Conservation (phyloP, 2,329 filamentous ascomycete genomes). For the Arthrobotrys musiformis region DNA sequence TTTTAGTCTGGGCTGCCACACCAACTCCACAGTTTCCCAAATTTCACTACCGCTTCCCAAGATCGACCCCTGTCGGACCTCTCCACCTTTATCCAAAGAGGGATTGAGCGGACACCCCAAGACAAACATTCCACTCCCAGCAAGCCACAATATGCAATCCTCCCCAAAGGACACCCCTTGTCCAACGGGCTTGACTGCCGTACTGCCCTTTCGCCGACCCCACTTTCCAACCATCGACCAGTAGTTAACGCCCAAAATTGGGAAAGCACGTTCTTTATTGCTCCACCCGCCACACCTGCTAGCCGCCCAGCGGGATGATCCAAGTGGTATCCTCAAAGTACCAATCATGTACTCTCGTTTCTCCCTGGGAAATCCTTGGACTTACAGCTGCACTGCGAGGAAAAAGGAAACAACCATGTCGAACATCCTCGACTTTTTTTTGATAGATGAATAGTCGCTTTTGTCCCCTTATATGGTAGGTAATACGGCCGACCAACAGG, state of each 20-base stretch:
- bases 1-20: conserved; percentile 13
- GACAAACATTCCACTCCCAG: conserved; percentile 28
- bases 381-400: background rate
- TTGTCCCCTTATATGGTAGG: conserved; percentile 7
- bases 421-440: background rate
- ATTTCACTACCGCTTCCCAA: background rate
- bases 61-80: conserved; percentile 34
- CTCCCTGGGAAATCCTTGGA: too few relatives aligned
- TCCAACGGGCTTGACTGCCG: conserved; percentile 55
- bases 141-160: conserved; percentile 52
- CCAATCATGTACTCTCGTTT: conserved; percentile 44
- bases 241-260: conserved; percentile 14
- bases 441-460: background rate
- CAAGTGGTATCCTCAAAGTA: conserved; percentile 32
- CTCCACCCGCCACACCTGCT: conserved; percentile 50
- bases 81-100: conserved; percentile 50
- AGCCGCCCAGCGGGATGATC: conserved; percentile 52
- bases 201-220: conserved; percentile 34
- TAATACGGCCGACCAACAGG: background rate
- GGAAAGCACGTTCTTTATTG: conserved; percentile 33
- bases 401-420: background rate
- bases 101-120: conserved; percentile 45
- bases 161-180: conserved; percentile 35
- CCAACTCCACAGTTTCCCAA: conserved; percentile 17
- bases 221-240: too few relatives aligned